Evolutionary conservation across 2,329 filamentous ascomycete genomes (phyloP), one percentile per base, ranked within the genome.

Genomic region (Aspergillus pseudoterreus): DNA sequence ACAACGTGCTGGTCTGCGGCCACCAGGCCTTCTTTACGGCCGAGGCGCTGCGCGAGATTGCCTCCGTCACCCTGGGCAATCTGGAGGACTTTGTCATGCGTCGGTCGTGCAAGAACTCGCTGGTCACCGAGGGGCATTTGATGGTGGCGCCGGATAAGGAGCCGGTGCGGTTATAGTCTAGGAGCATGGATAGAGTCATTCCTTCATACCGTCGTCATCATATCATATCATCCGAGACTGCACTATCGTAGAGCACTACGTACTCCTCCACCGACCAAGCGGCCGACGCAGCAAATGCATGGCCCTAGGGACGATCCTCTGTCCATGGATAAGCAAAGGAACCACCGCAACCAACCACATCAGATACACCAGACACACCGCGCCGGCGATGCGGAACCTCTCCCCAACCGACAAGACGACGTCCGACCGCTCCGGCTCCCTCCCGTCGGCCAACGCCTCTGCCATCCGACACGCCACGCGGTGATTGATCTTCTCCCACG

Each of bases 401-500:
- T 71, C 65, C 10, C 67, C 45, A 3, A 49, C 11, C 4, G 48
- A 47, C 14, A 52, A 52, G 15, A 56, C 27, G 8, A 30, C 27
- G 6, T 30, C 27, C 8, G 10, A 30, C 4, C 27, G 27, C 8
- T 30, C 27, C 9, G 11, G 3, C 27, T 30, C 27, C 3, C 8
- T 4, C 8, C 27, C 48, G 15, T 53, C 38, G 2, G 54, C 47
- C 56, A 78, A 68, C 43, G 78, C 72, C 14, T 76, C 72, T 3
- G 77, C 72, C 71, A 88, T 81, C 51, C 81, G 78, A 78, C 82
- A 83, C 3, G 85, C 85, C 1, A 87, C 85, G 45, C 80, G 82
- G 60, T 86, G 85, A 70, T 86, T 86, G 67, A 88, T 86, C 70
- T 81, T 85, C 52, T 87, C 83, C 86, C 85, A 88, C 0, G 83